Conservation (phyloP, 2,329 filamentous ascomycete species). For the Cladosporium velox region DNA sequence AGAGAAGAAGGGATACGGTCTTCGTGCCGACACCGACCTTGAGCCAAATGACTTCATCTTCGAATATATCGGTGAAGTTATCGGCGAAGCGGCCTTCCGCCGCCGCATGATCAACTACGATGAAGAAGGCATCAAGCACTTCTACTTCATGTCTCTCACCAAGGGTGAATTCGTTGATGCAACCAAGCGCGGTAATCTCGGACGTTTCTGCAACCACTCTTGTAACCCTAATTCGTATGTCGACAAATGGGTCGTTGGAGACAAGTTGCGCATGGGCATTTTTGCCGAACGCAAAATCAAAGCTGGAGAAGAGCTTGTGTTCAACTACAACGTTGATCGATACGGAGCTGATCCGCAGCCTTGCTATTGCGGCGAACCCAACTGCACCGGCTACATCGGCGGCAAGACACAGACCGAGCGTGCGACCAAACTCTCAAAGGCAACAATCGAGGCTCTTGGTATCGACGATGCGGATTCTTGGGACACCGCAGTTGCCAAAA, state of each 20-base stretch:
- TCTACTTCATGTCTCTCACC: conserved; percentile 99
- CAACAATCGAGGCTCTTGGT: conserved; percentile 90
- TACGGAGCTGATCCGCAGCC: conserved; percentile 96
- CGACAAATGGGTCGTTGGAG: conserved; percentile 98
- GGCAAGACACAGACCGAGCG: conserved; percentile 97
- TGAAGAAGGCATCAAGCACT: conserved; percentile 95
- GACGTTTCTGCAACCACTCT: conserved; percentile 97
- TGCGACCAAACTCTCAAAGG: conserved; percentile 84
- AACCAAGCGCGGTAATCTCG: conserved; percentile 93
- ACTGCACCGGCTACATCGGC: conserved; percentile 94
- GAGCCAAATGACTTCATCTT: conserved; percentile 89
- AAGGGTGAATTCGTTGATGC: conserved; percentile 97
- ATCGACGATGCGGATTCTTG: conserved; percentile 91
- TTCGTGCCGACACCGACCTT: conserved; percentile 77
- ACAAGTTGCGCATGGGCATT: conserved; percentile 98
- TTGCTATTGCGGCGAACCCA: conserved; percentile 92
- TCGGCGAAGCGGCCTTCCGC: conserved; percentile 87
- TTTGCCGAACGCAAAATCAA: conserved; percentile 85
- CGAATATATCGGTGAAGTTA: conserved; percentile 98
- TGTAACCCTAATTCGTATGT: conserved; percentile 99
- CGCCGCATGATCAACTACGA: conserved; percentile 92
- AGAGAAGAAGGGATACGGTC: conserved; percentile 93
- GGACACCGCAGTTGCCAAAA: conserved; percentile 88
- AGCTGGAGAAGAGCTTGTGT: conserved; percentile 91
- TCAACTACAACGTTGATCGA: conserved; percentile 99